Conservation (phyloP, 306 rosid species). For the Morella rubra region DNA sequence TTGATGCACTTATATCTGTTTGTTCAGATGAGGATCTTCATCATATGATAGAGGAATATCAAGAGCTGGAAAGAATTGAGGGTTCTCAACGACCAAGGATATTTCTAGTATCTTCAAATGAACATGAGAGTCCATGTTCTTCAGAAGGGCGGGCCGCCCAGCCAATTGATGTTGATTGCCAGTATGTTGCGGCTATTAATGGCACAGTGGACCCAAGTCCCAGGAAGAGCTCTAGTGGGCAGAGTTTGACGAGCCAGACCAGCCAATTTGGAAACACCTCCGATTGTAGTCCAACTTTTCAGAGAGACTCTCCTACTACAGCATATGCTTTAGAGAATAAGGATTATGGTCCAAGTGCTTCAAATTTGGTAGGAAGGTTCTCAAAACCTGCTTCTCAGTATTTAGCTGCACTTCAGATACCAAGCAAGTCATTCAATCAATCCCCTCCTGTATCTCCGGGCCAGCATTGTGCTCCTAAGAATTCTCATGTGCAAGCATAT, state of each 20-base stretch:
- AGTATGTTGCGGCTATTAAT: slow-evolving; percentile 77
- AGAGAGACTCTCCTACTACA: slow-evolving; percentile 44
- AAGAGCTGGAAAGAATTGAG: slow-evolving; percentile 67
- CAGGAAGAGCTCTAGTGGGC: slow-evolving; percentile 51
- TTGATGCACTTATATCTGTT: slow-evolving; percentile 94
- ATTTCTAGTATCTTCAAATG: slow-evolving; percentile 74
- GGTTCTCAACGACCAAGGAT: slow-evolving; percentile 79
- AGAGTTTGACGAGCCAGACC: slow-evolving; percentile 51
- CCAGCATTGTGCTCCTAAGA: slow-evolving; percentile 49
- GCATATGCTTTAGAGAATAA: slow-evolving; percentile 47
- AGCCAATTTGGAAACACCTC: slow-evolving; percentile 57
- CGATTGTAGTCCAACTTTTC: slow-evolving; percentile 60
- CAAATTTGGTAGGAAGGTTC: slow-evolving; percentile 39
- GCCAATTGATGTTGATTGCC: slow-evolving; percentile 54
- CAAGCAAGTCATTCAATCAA: slow-evolving; percentile 46
- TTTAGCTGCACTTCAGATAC: slow-evolving; percentile 41
- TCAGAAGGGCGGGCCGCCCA: slow-evolving; percentile 53
- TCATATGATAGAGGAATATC: slow-evolving; percentile 88
- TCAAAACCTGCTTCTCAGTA: slow-evolving; percentile 51
- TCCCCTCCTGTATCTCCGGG: slow-evolving; percentile 46
- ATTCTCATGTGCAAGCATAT: slow-evolving; percentile 33
- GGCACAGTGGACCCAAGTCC: slow-evolving; percentile 67
- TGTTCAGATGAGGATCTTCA: slow-evolving; percentile 92
- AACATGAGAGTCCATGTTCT: slow-evolving; percentile 61
- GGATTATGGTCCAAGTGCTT: slow-evolving; percentile 46